These are phyloP conservation scores for Globisporangium middletonii DNA, from an alignment of 352 stramenopile species.

Conservation along the genomic window DNA sequence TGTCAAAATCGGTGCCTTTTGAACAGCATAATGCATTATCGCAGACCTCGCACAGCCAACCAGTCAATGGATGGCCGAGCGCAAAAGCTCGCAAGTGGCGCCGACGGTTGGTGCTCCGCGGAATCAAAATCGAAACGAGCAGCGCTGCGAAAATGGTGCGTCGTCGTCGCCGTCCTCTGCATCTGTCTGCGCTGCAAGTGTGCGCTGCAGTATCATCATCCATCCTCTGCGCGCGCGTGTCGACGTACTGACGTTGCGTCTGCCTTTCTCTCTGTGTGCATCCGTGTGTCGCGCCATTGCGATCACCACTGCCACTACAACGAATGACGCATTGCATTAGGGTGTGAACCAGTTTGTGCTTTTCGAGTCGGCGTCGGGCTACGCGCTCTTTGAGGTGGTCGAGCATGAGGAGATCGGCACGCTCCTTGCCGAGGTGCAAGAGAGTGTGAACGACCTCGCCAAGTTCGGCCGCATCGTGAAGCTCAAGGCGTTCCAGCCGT, in stretches of 20 bases:
- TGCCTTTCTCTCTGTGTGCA: not conserved
- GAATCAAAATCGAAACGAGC: conserved; percentile 19
- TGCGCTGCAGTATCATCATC: not conserved
- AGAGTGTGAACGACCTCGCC: conserved; percentile 90
- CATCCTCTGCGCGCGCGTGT: too few relatives aligned
- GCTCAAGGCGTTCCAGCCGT: conserved; percentile 99
- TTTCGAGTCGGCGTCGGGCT: conserved; percentile 98
- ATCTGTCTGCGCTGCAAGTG: too few relatives aligned
- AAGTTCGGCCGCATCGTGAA: conserved; percentile 97
- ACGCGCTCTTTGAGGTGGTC: conserved; percentile 97
- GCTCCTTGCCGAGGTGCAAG: conserved; percentile 86
- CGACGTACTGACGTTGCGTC: too few relatives aligned
- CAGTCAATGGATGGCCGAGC: conserved; percentile 2
- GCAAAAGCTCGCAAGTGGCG: conserved; percentile 6
- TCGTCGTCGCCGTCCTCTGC: not conserved
- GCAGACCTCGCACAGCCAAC: not conserved
- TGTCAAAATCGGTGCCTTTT: not conserved
- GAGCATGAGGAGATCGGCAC: conserved; percentile 96
- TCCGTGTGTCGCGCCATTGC: not conserved
- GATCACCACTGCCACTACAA: not conserved
- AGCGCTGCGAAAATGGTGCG: conserved; percentile 16
- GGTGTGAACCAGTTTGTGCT: conserved; percentile 88
- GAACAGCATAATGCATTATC: not conserved
- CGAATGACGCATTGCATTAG: conserved; percentile 8
- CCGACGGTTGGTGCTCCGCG: conserved; percentile 10